Evolutionary conservation across 495 filamentous ascomycete species (phyloP).

Genomic region (Pseudoneurospora amorphoporcata): DNA sequence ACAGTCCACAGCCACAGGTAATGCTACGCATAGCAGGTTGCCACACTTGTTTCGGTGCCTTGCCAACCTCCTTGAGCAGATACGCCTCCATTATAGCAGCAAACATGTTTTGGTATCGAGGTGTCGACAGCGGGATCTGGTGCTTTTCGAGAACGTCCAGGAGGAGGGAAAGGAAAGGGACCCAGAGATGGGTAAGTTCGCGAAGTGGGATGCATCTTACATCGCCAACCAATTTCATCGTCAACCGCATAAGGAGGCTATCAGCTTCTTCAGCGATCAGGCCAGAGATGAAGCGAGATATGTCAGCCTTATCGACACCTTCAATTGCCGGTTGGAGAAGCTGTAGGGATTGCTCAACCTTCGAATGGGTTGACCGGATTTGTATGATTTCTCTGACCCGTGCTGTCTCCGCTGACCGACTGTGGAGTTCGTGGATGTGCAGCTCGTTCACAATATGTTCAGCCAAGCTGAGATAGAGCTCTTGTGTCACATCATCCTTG

Average conservation of each 20-base stretch:
- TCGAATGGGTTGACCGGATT: no score
- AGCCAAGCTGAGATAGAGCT: no score
- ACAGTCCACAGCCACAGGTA: slow-evolving; percentile 1
- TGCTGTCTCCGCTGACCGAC: no score
- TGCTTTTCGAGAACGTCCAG: slow-evolving; percentile 3
- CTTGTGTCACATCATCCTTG: no score
- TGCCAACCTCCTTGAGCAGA: slow-evolving; percentile 1
- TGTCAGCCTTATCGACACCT: no score
- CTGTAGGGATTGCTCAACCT: no score
- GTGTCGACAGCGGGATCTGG: background rate
- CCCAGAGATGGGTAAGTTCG: slow-evolving; percentile 10
- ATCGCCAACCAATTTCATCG: slow-evolving; percentile 4
- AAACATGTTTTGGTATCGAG: slow-evolving; percentile 10
- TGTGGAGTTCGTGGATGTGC: no score
- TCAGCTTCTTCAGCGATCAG: slow-evolving; percentile 1
- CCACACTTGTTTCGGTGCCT: background rate
- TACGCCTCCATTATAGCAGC: slow-evolving; percentile 7
- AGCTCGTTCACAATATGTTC: no score
- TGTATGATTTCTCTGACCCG: no score
- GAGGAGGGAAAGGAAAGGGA: slow-evolving; percentile 9
- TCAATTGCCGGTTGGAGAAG: no score
- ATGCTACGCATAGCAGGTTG: background rate
- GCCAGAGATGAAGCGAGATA: background rate
- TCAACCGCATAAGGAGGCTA: slow-evolving; percentile 1
- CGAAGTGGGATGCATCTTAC: background rate